Base-by-base conservation (phyloP, 1,139 yeast species). In the Yamadazyma atmosphaerica region DNA sequence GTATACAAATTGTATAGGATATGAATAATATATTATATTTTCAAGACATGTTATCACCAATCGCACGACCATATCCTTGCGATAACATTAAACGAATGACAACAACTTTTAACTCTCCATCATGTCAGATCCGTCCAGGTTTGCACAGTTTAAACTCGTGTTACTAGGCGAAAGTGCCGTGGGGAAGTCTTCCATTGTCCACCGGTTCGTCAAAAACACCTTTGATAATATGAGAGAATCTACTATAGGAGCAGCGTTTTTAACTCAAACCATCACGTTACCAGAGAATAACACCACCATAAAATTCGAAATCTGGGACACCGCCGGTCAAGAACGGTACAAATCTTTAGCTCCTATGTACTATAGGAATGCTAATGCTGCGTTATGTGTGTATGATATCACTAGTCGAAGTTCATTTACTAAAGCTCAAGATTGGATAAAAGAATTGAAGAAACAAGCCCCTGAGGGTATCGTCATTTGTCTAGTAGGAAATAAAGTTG, bases 211-310 rank as follows among this genome's bases (percentile, higher is more conserved):
- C 36, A 72, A 71, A 51, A 94, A 90, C 59, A 86, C 95, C 22
- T 94, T 92, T 60, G 96, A 90, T 54, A 96, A 89, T 56, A 79
- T 86, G 65, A 77, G 97, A 52, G 98, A 92, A 63, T 86, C 96
- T 17, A 92, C 98, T 6, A 92, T 92, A 44, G 98, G 98, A 12
- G 98, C 98, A 3, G 98, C 98, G 2, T 92, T 92, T 60, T 71
- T 92, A 42, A 90, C 98, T 12, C 98, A 92, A 58, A 86, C 95
- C 72, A 82, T 62, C 68, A 81, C 58, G 12, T 53, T 63, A 33
- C 65, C 67, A 4, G 64, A 61, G 33, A 49, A 58, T n/a, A 51
- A 58, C 24, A 63, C 71, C n/a, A 61, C 63, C 2, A 63, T 70
- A 32, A 68, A 68, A 51, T 65, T 68, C 46, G 77, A 72, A 51